Evolutionary conservation across 208 protist species (phyloP).

Genomic region (Leishmania turanica): DNA sequence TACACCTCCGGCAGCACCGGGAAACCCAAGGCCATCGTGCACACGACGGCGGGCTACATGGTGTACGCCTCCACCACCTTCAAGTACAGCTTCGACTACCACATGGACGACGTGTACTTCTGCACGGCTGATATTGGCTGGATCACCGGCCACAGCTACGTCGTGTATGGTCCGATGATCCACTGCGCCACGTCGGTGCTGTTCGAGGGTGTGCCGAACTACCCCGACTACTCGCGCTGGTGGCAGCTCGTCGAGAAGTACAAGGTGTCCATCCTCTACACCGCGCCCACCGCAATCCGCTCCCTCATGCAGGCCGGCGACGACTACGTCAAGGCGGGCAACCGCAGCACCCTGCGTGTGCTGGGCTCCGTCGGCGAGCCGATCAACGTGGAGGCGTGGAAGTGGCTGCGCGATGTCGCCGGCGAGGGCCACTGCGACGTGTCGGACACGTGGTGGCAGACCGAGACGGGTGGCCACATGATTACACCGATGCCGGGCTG

Average conservation of each 20-base stretch:
- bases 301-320: slow-evolving; percentile 82
- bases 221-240: slow-evolving; percentile 86
- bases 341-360: slow-evolving; percentile 86
- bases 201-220: slow-evolving; percentile 95
- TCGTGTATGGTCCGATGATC: slow-evolving; percentile 97
- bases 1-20: slow-evolving; percentile 98
- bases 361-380: slow-evolving; percentile 98
- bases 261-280: slow-evolving; percentile 97
- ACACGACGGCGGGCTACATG: slow-evolving; percentile 95
- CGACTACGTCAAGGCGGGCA: slow-evolving; percentile 62
- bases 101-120: slow-evolving; percentile 96
- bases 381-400: slow-evolving; percentile 95
- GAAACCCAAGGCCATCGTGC: slow-evolving; percentile 96
- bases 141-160: slow-evolving; percentile 98
- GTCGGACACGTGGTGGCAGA: slow-evolving; percentile 99
- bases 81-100: slow-evolving; percentile 96
- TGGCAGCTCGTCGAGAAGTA: slow-evolving; percentile 96
- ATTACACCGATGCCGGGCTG: slow-evolving; percentile 95
- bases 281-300: slow-evolving; percentile 96
- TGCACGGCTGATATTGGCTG: slow-evolving; percentile 93
- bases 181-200: slow-evolving; percentile 96
- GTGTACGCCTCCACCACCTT: slow-evolving; percentile 94
- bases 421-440: slow-evolving; percentile 92
- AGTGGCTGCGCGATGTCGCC: slow-evolving; percentile 94
- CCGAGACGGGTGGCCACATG: slow-evolving; percentile 97